phyloP scores from a whole-genome alignment of 2,329 filamentous ascomycete genomes.

The Xylaria sp. region DNA sequence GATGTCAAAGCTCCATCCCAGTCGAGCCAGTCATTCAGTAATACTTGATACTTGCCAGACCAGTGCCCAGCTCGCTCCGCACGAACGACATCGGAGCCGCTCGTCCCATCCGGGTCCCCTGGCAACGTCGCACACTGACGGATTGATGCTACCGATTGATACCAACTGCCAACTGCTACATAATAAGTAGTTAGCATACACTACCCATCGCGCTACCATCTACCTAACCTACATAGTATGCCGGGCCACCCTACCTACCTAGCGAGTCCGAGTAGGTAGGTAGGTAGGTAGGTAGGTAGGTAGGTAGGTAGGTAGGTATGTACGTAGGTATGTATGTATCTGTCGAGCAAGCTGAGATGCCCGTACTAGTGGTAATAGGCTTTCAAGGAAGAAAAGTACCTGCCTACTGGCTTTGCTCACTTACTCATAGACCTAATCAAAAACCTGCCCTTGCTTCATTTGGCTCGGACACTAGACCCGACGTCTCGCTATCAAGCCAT shows the following conservation, averaged over 20 bases:
- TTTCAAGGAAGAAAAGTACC: neutral
- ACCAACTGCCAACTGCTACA: neutral
- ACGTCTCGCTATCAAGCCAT: conserved; percentile 32
- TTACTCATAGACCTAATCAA: conserved; percentile 2
- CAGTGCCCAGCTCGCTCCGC: conserved; percentile 20
- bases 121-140: conserved; percentile 26
- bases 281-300: no score
- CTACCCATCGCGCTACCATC: neutral
- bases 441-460: neutral
- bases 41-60: no score
- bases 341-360: neutral
- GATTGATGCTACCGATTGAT: conserved; percentile 13
- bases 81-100: conserved; percentile 40
- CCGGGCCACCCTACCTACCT: no score
- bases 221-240: neutral
- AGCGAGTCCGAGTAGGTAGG: no score
- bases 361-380: neutral
- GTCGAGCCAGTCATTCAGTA: neutral
- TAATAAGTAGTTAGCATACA: neutral
- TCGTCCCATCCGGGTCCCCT: conserved; percentile 34
- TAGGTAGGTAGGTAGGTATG: neutral
- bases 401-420: neutral
- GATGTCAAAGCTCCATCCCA: conserved; percentile 8
- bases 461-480: conserved; percentile 21
- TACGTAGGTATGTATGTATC: neutral